Evolutionary conservation across 345 rosid species (phyloP).

Genomic region (Lumnitzera racemosa): DNA sequence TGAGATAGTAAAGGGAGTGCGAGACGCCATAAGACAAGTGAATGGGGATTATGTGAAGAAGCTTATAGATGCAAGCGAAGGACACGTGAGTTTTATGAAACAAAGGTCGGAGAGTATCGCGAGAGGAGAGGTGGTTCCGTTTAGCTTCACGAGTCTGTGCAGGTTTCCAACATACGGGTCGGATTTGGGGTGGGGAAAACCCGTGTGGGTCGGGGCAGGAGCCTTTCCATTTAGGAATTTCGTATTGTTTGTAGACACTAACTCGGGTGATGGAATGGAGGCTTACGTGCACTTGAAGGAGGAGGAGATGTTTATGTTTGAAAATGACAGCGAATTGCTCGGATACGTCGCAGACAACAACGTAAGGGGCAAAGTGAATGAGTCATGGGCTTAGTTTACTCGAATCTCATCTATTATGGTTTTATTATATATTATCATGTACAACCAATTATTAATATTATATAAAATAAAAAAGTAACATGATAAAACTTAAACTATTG

Average conservation of each 20-base stretch:
- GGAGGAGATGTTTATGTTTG: conserved; percentile 18
- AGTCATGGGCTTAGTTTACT: background rate
- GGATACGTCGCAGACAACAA: background rate
- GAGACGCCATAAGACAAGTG: conserved; percentile 10
- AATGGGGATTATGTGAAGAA: conserved; percentile 9
- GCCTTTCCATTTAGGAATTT: conserved; percentile 11
- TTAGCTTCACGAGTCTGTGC: conserved; percentile 30
- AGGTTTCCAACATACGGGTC: conserved; percentile 19
- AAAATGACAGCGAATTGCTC: conserved; percentile 12
- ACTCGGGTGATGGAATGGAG: conserved; percentile 19
- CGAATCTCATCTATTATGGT: no score
- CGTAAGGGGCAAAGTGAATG: no score
- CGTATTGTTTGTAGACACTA: conserved; percentile 12
- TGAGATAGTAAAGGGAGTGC: conserved; percentile 7
- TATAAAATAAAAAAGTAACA: no score
- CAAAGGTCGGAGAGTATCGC: background rate
- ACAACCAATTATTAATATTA: no score
- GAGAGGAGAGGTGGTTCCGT: conserved; percentile 8
- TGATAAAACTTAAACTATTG: no score
- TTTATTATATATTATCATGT: no score
- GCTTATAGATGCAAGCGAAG: conserved; percentile 4
- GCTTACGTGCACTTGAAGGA: conserved; percentile 24
- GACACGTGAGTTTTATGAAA: conserved; percentile 8
- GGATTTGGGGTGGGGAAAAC: conserved; percentile 41
- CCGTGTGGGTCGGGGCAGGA: conserved; percentile 20